These are phyloP conservation scores for Gastrodia elata DNA, from an alignment of 106 monocot genomes.

Conservation along the genomic window DNA sequence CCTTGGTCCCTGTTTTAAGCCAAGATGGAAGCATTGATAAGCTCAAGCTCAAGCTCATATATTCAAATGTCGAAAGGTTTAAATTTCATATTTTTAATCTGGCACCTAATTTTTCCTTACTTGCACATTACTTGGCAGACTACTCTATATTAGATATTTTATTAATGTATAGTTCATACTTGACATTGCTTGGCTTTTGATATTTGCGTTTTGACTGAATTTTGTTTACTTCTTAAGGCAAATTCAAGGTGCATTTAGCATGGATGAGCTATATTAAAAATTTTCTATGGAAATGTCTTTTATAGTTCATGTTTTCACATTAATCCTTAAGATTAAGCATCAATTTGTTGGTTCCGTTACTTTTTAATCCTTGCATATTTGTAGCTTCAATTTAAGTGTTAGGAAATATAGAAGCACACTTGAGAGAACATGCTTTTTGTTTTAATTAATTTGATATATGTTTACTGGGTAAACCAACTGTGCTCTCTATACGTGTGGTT, in stretches of 20 bases:
- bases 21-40: slow-evolving; percentile 33
- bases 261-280: background rate
- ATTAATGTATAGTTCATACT: background rate
- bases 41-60: slow-evolving; percentile 26
- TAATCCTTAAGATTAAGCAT: background rate
- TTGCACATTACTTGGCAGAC: background rate
- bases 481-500: background rate
- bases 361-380: background rate
- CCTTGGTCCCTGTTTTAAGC: slow-evolving; percentile 43
- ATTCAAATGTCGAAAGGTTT: slow-evolving; percentile 70
- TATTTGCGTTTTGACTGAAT: background rate
- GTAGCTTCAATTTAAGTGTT: background rate
- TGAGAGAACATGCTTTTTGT: background rate
- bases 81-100: slow-evolving; percentile 3
- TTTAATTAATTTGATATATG: background rate
- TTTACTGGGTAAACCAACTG: background rate
- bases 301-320: background rate
- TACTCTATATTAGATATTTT: background rate
- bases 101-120: background rate
- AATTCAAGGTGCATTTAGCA: background rate
- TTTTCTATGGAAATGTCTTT: background rate
- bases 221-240: background rate
- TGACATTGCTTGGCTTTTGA: background rate
- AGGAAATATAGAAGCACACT: background rate
- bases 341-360: background rate